These are phyloP conservation scores for Candida sithepensis DNA, from an alignment of 805 yeast genomes.

Conservation along the genomic window DNA sequence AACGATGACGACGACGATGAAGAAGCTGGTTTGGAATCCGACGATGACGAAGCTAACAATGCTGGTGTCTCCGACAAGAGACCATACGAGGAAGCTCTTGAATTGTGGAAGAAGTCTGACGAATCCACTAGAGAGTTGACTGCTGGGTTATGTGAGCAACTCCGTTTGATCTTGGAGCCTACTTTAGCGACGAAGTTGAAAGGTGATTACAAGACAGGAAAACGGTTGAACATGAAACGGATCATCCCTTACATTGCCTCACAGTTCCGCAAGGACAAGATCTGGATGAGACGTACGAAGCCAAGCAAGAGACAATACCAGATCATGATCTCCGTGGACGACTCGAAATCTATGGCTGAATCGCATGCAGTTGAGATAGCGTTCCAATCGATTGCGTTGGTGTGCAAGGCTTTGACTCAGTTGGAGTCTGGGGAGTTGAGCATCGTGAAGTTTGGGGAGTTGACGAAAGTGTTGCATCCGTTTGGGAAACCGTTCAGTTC, in stretches of 20 bases:
- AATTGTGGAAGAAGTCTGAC: conserved; percentile 81
- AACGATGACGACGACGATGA: conserved; percentile 29
- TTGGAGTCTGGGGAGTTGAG: conserved; percentile 92
- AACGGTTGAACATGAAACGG: conserved; percentile 93
- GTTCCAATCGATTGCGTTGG: conserved; percentile 89
- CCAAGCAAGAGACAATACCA: conserved; percentile 97
- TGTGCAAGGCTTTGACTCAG: conserved; percentile 89
- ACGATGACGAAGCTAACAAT: too few species aligned
- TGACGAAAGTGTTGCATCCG: conserved; percentile 79
- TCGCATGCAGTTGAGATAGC: conserved; percentile 88
- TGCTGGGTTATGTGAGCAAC: conserved; percentile 84
- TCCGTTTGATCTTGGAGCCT: conserved; percentile 90
- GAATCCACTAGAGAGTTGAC: conserved; percentile 83
- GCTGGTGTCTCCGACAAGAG: too few species aligned
- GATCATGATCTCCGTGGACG: conserved; percentile 96
- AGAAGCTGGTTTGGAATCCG: conserved; percentile 17
- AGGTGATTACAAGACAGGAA: conserved; percentile 97
- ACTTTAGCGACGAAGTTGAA: conserved; percentile 90
- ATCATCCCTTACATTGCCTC: conserved; percentile 98
- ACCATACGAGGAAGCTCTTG: conserved; percentile 58
- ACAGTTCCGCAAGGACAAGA: conserved; percentile 94
- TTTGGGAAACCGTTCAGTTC: conserved; percentile 81
- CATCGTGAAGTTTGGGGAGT: conserved; percentile 86
- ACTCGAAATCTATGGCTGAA: conserved; percentile 96
- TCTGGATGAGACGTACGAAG: conserved; percentile 95